A percentile compares a stretch with the other conserved stretches of the same genome.
Conservation (phyloP, 495 filamentous ascomycete genomes). For the Penicillium lividum region DNA sequence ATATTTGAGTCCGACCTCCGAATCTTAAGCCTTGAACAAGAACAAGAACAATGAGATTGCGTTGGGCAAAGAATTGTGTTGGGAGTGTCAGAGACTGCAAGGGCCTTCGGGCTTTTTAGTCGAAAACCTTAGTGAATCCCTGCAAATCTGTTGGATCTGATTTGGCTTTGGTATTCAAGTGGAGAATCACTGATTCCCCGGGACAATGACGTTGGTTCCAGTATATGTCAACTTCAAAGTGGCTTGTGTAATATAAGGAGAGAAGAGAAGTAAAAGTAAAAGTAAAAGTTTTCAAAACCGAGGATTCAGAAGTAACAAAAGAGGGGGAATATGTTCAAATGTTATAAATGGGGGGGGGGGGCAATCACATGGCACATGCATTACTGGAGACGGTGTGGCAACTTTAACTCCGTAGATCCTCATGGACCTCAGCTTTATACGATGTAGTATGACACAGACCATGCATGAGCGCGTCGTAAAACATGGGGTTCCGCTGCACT, state of each 20-base stretch:
- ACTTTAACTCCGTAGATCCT: too few species aligned
- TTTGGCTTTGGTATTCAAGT: conserved; percentile 4
- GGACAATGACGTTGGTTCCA: background rate
- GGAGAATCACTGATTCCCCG: conserved; percentile 8
- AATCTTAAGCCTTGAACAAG: too few species aligned
- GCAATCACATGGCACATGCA: conserved; percentile 19
- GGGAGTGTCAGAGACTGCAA: conserved; percentile 6
- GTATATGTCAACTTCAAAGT: background rate
- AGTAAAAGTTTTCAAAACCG: background rate
- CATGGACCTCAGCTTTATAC: background rate
- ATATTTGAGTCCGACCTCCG: too few species aligned
- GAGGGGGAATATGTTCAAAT: background rate
- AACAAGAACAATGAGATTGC: background rate
- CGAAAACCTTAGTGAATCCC: conserved; percentile 17
- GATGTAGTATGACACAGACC: background rate
- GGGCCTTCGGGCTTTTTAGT: background rate
- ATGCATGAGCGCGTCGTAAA: background rate
- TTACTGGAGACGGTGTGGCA: background rate
- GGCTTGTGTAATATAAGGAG: too few species aligned
- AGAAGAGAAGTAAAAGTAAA: background rate
- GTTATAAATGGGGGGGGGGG: conserved; percentile 16
- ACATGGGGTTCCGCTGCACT: background rate
- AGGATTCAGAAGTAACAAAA: background rate
- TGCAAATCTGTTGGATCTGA: background rate
- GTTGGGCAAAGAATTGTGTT: conserved; percentile 1